Evolutionary conservation across 768 basidiomycete species (phyloP), one percentile per base, ranked within the genome.

Genomic region (Leccinellum albellum): DNA sequence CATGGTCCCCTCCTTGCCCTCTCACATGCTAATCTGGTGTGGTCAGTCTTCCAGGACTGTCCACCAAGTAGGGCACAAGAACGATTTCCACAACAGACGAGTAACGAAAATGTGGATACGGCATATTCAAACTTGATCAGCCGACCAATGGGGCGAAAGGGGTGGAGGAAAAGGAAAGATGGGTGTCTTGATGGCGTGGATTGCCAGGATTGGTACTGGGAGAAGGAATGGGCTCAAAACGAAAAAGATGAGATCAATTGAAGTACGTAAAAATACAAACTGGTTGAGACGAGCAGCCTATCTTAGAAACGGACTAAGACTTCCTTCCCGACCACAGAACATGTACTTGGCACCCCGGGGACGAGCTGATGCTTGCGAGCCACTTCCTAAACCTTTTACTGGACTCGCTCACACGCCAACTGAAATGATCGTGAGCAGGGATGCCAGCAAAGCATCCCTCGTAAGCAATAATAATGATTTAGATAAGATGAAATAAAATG

Each of bases 61-160:
- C 54, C 45, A 54, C n/a, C 2, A 51, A 56, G 24, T 60, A 50
- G 9, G 49, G 60, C 15, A 23, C n/a, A 21, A 32, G 37, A 32
- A 28, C 0, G 7, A 3, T 48, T 46, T 54, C 54, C 14, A 21
- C 40, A 1, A 49, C 52, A 3, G 51, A 64, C 6, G 63, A 64
- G 8, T 61, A 64, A 0, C 64, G n/a, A 70, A 2, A 73, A 73
- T 24, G 72, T 71, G 9, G 86, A 88, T 50, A 75, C 82, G 0
- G 77, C 82, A 0, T 63, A 88, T 49, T 80, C 85, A 60, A 91
- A 91, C 61, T 66, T 89, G n/a, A 78, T 88, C 10, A 86, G 86
- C 81, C 2, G 72, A 74, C 15, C 74, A 76, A 37, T 88, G 87
- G 87, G 82, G 78, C 0, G 82, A 82, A 28, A 76, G 71, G 33